phyloP scores from a whole-genome alignment of 164 flowering plant species.

The Saururus chinensis region DNA sequence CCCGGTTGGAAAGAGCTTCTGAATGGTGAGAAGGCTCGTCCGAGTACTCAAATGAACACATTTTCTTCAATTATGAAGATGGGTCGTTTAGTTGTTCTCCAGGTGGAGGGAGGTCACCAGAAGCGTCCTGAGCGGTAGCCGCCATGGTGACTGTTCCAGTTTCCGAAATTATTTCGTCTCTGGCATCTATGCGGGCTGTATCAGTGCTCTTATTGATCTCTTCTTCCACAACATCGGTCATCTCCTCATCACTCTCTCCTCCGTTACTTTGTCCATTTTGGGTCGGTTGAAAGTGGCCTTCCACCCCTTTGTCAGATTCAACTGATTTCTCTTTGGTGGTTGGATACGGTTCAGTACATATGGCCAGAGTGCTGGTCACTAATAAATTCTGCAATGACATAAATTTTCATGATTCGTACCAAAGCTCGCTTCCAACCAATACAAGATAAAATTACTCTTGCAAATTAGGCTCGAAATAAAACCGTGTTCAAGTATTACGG shows the following conservation, averaged over 20 bases:
- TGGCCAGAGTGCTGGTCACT: slow-evolving; percentile 58
- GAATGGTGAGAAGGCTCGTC: no score
- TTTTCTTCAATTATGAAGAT: background rate
- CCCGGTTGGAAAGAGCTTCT: no score
- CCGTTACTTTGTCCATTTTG: slow-evolving; percentile 1
- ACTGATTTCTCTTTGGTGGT: slow-evolving; percentile 14
- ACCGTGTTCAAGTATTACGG: no score
- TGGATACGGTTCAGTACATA: slow-evolving; percentile 41
- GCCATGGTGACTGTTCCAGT: background rate
- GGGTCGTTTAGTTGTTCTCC: background rate
- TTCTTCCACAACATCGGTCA: slow-evolving; percentile 14
- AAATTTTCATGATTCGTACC: background rate
- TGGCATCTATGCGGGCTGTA: background rate
- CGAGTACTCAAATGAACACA: no score
- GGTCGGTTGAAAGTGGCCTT: slow-evolving; percentile 3
- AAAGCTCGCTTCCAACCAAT: background rate
- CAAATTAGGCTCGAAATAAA: no score
- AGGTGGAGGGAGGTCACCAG: background rate
- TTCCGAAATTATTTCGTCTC: background rate
- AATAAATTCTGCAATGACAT: slow-evolving; percentile 45
- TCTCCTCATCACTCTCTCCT: slow-evolving; percentile 17
- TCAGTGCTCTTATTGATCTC: slow-evolving; percentile 4
- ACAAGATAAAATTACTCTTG: no score
- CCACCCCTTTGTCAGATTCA: slow-evolving; percentile 18
- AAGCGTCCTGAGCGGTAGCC: background rate